A percentile compares a stretch with the other conserved stretches of the same genome.
Conservation (phyloP, 306 rosid genomes). For the Malus fusca region DNA sequence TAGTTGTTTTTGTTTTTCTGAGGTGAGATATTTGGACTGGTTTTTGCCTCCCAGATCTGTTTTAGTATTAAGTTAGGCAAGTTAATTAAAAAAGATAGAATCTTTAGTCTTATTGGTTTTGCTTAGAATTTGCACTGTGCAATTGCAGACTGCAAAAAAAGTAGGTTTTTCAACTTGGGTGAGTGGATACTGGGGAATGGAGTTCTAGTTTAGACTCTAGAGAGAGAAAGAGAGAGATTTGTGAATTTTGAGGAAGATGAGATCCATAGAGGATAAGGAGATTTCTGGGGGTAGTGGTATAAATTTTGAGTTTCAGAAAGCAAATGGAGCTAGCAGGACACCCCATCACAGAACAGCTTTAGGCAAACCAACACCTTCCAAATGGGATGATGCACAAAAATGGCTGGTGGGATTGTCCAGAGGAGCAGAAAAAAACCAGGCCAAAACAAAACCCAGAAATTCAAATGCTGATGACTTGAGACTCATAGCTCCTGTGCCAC, state of each 20-base stretch:
- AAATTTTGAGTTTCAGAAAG: constrained; percentile 72
- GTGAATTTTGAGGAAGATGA: constrained; percentile 37
- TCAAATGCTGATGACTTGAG: constrained; percentile 95
- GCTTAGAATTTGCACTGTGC: background rate
- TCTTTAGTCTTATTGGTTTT: constrained; percentile 11
- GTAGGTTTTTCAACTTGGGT: background rate
- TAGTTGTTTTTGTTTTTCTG: background rate
- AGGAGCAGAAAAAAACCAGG: constrained; percentile 66
- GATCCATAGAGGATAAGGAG: constrained; percentile 74
- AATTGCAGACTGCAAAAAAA: background rate
- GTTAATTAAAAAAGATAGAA: constrained; percentile 11
- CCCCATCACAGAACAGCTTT: constrained; percentile 48
- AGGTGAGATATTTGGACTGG: constrained; percentile 16
- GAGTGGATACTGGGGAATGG: background rate
- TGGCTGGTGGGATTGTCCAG: constrained; percentile 90
- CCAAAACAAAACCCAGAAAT: constrained; percentile 69
- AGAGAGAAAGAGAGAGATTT: background rate
- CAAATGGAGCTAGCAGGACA: constrained; percentile 37
- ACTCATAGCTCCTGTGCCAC: constrained; percentile 82
- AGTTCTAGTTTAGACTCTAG: background rate
- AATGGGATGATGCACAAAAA: constrained; percentile 98
- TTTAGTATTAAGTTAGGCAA: background rate
- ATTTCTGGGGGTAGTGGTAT: constrained; percentile 32
- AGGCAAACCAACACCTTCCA: constrained; percentile 87
- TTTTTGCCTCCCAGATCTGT: constrained; percentile 8